Evolutionary conservation across 2,329 filamentous ascomycete genomes (phyloP), one percentile per base, ranked within the genome.

Genomic region (Sclerotiophoma versabilis): DNA sequence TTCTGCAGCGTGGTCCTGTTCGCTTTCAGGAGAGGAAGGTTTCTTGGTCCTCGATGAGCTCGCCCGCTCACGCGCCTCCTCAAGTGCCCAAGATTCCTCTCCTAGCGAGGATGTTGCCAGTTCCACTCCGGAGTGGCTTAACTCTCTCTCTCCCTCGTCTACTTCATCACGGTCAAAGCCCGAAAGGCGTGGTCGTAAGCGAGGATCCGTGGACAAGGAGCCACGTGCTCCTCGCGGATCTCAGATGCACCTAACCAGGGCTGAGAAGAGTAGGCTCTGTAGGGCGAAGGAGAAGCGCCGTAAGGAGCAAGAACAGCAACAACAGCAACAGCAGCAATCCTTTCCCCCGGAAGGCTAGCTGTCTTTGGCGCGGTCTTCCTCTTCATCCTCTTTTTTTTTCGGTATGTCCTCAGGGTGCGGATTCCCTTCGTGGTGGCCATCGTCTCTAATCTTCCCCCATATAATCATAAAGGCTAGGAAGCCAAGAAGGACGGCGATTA

Each of bases 361-460:
- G 15, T 45, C n/a, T 39, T 33, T 27, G 26, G 10, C 14, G 17
- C 9, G 9, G 4, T 37, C 19, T n/a, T n/a, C 12, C 14, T 9
- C 32, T 6, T 48, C 59, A 19, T 57, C 49, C 20, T 51, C 30
- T 23, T 46, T 57, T 63, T 73, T 63, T 32, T 32, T 62, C 5
- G 68, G 69, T 39, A 73, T 30, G 43, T 73, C 68, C 29, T 68
- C 58, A 2, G 69, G 68, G 58, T 73, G 66, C 27, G 72, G 72
- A 47, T 75, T 74, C n/a, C 72, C 72, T 42, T 75, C 72, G 57
- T 75, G 72, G 33, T 74, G 66, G 8, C 64, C 70, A 36, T 69
- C 69, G 41, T 52, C 52, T 20, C 65, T 49, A 26, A 63, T 44
- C 34, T 60, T 60, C 17, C 64, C 60, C 61, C 64, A 72, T 8